Evolutionary conservation across 768 basidiomycete genomes (phyloP).

Genomic region (Ephemerocybe angulata): DNA sequence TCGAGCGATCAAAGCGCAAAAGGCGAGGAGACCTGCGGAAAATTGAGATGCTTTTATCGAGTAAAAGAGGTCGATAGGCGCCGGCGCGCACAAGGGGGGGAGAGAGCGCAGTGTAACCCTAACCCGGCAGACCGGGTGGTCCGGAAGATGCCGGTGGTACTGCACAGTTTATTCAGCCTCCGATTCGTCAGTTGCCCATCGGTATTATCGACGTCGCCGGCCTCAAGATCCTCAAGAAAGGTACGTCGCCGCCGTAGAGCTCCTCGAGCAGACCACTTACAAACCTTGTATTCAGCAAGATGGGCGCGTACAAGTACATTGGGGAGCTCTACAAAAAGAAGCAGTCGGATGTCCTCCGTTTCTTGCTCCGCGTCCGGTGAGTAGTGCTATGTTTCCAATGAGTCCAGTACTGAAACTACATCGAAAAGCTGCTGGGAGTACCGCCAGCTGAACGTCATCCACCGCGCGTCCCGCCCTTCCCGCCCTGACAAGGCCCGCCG

Average conservation of each 20-base stretch:
- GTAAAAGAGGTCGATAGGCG: too few relatives aligned
- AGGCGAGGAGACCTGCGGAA: too few relatives aligned
- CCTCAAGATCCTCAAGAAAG: slow-evolving; percentile 35
- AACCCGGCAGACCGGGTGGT: not conserved
- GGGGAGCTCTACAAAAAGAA: slow-evolving; percentile 98
- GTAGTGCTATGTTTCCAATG: not conserved
- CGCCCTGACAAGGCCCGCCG: slow-evolving; percentile 99
- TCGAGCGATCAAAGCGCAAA: too few relatives aligned
- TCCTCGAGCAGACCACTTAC: slow-evolving; percentile 14
- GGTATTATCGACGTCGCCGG: slow-evolving; percentile 26
- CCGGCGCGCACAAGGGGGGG: too few relatives aligned
- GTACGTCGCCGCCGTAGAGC: slow-evolving; percentile 25
- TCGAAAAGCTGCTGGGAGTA: slow-evolving; percentile 89
- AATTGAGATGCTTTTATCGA: too few relatives aligned
- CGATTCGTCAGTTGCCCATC: slow-evolving; percentile 11
- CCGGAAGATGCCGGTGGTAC: slow-evolving; percentile 35
- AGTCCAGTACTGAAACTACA: not conserved
- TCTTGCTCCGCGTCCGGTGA: slow-evolving; percentile 93
- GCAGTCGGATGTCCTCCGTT: slow-evolving; percentile 95
- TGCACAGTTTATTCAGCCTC: slow-evolving; percentile 37
- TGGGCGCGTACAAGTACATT: slow-evolving; percentile 96
- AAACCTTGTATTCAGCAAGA: slow-evolving; percentile 41
- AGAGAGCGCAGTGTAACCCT: too few relatives aligned
- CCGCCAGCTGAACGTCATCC: slow-evolving; percentile 96
- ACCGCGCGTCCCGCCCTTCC: slow-evolving; percentile 96